Base-by-base conservation (phyloP, 2,329 filamentous ascomycete species). In the Lomentospora prolificans region DNA sequence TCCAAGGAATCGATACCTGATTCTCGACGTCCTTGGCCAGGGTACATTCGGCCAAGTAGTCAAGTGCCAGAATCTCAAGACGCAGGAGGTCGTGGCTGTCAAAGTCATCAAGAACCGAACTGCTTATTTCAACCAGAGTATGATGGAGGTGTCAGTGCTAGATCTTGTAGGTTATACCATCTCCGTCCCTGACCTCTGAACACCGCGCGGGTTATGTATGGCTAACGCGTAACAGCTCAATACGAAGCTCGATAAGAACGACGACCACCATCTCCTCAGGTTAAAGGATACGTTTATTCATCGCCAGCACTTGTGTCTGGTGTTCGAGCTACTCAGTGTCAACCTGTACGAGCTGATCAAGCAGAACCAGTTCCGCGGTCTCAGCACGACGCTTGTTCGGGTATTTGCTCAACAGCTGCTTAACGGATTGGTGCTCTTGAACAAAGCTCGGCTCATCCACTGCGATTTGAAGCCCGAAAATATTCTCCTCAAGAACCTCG, bases 31-130 rank as follows among this genome's bases (percentile, higher is more conserved):
- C 28, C 79, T 99, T 55, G 94, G 94, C 19, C 94, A 99, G 70
- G 94, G 94, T 56, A 99, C 94, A 0, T 99, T 99, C 68, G 94
- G 94, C 6, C 94, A 99, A 73, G 94, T 99, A 30, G 94, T 99
- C 59, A 99, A 99, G 71, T 99, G 94, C 68, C 94, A 99, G 70
- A 99, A 99, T 65, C 73, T 99, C 64, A 96, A 96, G 74, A 97
- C 94, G 0, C 91, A 96, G 69, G 94, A 99, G 72, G 94, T 99
- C 39, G 94, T 99, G 48, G 94, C 94, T 3, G 94, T 99, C 62
- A 99, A 99, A 73, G 94, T 99, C 55, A 94, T 99, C 74, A 99
- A 99, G 75, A 99, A 99, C 71, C 86, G 92, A 65, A 99, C 94
- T 1, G 94, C 94, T 36, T 99, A 99, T 70, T 99, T 99, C 76